Evolutionary conservation across 352 stramenopile genomes (phyloP).

Genomic region (Pythium rhizo-oryzae): DNA sequence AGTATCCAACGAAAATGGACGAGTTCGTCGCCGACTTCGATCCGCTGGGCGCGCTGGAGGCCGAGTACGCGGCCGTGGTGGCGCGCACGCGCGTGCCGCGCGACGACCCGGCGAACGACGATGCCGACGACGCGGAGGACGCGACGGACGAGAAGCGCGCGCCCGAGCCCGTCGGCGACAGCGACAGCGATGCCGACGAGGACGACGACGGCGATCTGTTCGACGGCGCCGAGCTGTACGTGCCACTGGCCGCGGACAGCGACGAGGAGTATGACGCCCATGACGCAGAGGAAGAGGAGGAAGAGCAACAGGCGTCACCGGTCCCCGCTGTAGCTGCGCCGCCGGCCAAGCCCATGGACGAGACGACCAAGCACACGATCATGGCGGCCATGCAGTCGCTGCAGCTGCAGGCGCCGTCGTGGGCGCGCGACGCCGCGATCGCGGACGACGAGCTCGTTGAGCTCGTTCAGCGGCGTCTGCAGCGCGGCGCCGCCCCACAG

Average conservation of each 20-base stretch:
- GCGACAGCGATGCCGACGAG: constrained; percentile 24
- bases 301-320: constrained; percentile 1
- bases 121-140: background rate
- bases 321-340: no score
- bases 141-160: constrained; percentile 19
- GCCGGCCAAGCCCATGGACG: constrained; percentile 24
- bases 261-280: constrained; percentile 22
- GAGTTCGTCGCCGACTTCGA: constrained; percentile 41
- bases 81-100: constrained; percentile 24
- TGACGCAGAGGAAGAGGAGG: constrained; percentile 23
- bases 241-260: constrained; percentile 25
- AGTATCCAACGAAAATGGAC: constrained; percentile 40
- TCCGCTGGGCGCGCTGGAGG: constrained; percentile 55
- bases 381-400: constrained; percentile 63
- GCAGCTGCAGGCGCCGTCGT: constrained; percentile 49
- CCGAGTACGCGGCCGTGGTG: constrained; percentile 64
- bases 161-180: constrained; percentile 18
- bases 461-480: constrained; percentile 40
- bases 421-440: constrained; percentile 39
- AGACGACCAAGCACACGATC: constrained; percentile 40
- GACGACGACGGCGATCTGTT: constrained; percentile 25
- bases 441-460: constrained; percentile 59
- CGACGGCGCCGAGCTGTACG: constrained; percentile 21
- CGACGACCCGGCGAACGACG: background rate
- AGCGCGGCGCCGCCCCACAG: background rate